A percentile compares a stretch with the other conserved stretches of the same genome.
Conservation (phyloP, 2,329 filamentous ascomycete species). For the Clarireedia paspali region DNA sequence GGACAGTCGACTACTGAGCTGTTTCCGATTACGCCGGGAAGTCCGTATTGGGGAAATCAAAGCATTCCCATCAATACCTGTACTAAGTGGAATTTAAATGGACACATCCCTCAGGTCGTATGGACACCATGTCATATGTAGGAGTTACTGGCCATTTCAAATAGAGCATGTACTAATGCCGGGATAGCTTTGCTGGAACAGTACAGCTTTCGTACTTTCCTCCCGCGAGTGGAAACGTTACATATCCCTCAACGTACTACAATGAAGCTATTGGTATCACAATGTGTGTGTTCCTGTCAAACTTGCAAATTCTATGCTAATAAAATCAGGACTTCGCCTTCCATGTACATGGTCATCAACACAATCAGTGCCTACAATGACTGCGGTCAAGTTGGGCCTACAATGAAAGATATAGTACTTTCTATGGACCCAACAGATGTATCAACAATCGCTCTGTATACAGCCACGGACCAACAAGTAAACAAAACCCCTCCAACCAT, state of each 20-base stretch:
- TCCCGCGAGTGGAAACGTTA: conserved; percentile 7
- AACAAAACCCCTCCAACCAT: conserved; percentile 18
- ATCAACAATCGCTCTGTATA: conserved; percentile 28
- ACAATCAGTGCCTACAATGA: conserved; percentile 31
- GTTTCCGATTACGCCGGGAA: conserved; percentile 1
- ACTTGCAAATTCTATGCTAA: not conserved
- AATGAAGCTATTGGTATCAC: conserved; percentile 10
- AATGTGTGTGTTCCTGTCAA: conserved; percentile 9
- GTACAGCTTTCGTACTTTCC: conserved; percentile 18
- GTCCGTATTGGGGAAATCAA: conserved; percentile 12
- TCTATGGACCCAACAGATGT: conserved; percentile 30
- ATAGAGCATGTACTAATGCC: not conserved
- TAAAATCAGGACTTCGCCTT: conserved; percentile 31
- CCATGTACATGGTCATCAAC: conserved; percentile 33
- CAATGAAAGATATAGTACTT: conserved; percentile 28
- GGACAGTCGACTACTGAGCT: not conserved
- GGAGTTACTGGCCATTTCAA: not conserved
- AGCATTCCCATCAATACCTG: conserved; percentile 14
- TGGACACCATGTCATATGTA: conserved; percentile 15
- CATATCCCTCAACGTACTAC: conserved; percentile 14
- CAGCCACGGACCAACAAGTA: conserved; percentile 19
- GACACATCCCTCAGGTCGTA: not conserved
- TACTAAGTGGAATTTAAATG: conserved; percentile 2
- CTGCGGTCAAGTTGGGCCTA: conserved; percentile 27
- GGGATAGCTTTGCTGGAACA: conserved; percentile 15